phyloP scores from a whole-genome alignment of 1,139 yeast genomes.

The Candida tropicalis region DNA sequence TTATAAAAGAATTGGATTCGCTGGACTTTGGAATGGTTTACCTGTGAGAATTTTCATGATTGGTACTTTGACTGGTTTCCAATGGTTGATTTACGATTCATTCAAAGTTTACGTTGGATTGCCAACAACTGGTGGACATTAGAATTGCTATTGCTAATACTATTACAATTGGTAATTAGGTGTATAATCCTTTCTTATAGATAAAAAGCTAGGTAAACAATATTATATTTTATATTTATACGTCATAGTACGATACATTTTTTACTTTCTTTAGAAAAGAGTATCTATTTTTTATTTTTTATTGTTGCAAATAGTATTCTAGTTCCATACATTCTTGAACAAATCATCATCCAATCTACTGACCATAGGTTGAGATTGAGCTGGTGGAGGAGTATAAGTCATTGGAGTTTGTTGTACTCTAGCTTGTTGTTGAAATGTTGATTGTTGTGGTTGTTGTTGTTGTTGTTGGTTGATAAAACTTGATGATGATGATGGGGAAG shows the following conservation, averaged over 20 bases:
- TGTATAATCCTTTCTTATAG: no score
- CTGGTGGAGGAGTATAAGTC: conserved; percentile 6
- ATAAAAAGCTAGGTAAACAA: no score
- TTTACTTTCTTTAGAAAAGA: neutral
- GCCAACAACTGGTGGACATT: conserved; percentile 85
- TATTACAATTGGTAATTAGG: no score
- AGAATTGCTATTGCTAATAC: neutral
- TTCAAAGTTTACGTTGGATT: conserved; percentile 89
- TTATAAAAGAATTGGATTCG: conserved; percentile 80
- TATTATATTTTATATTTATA: no score
- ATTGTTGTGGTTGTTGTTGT: conserved; percentile 12
- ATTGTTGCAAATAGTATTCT: no score
- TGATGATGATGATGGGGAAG: conserved; percentile 59
- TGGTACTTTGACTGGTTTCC: conserved; percentile 95
- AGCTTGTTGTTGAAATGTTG: conserved; percentile 2
- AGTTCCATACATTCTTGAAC: conserved; percentile 62
- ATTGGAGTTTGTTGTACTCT: conserved; percentile 3
- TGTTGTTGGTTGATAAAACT: conserved; percentile 32
- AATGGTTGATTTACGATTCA: conserved; percentile 94
- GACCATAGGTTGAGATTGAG: conserved; percentile 8
- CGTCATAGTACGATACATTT: neutral
- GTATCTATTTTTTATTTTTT: neutral
- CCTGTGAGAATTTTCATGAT: conserved; percentile 94
- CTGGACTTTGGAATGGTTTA: conserved; percentile 92
- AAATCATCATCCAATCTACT: conserved; percentile 44